These are phyloP conservation scores for Coemansia sp. DNA, from an alignment of 192 early-diverging fungal genomes.

Conservation along the genomic window DNA sequence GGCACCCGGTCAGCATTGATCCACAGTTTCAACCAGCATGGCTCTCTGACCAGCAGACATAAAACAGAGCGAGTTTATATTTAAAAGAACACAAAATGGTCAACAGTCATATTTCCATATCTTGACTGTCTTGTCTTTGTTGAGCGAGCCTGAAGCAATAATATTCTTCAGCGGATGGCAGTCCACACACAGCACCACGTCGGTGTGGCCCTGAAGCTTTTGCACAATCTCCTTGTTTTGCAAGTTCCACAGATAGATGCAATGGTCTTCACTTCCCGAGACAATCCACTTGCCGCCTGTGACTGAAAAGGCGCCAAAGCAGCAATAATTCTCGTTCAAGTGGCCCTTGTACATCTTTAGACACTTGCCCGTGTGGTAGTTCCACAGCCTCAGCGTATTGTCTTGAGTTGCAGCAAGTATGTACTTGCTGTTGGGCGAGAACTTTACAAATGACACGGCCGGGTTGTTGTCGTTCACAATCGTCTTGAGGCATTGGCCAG, in stretches of 20 bases:
- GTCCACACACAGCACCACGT: constrained; percentile 86
- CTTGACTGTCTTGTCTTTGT: constrained; percentile 85
- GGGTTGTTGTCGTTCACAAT: constrained; percentile 94
- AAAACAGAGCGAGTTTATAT: constrained; percentile 4
- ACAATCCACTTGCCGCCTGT: constrained; percentile 91
- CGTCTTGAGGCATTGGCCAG: constrained; percentile 98
- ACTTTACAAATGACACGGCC: constrained; percentile 95
- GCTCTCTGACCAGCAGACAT: constrained; percentile 14
- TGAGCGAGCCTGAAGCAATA: constrained; percentile 91
- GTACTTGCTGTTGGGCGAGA: constrained; percentile 99
- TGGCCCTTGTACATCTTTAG: constrained; percentile 95
- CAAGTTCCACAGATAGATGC: constrained; percentile 96
- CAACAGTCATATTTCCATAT: constrained; percentile 65
- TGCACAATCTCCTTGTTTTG: constrained; percentile 95
- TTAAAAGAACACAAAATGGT: neutral
- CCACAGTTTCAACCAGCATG: constrained; percentile 25
- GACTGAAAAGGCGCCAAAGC: constrained; percentile 90
- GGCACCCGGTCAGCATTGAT: constrained; percentile 22
- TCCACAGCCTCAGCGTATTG: constrained; percentile 93
- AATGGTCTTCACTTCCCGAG: constrained; percentile 89
- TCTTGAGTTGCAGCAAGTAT: constrained; percentile 93
- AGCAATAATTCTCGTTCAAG: constrained; percentile 86
- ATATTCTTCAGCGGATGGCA: constrained; percentile 94
- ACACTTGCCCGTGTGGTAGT: constrained; percentile 87
- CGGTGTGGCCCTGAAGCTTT: constrained; percentile 87